A percentile compares a stretch with the other conserved stretches of the same genome.
phyloP scores from a whole-genome alignment of 2,329 filamentous ascomycete genomes.

The Samsoniella hepiali region DNA sequence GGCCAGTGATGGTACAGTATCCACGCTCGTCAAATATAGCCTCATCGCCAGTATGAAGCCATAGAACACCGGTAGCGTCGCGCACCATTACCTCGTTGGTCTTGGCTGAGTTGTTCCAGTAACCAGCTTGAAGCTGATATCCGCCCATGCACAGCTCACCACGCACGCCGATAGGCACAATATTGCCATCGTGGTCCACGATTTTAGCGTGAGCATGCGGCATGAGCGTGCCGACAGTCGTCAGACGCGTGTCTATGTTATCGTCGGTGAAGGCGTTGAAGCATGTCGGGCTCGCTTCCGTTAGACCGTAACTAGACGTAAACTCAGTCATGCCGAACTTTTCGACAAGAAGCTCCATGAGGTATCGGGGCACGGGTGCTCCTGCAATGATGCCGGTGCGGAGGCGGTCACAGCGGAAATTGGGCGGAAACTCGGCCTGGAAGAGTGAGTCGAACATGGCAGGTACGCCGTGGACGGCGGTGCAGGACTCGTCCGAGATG shows the following conservation, averaged over 20 bases:
- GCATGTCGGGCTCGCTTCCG: slow-evolving; percentile 75
- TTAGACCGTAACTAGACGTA: slow-evolving; percentile 67
- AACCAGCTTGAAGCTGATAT: slow-evolving; percentile 68
- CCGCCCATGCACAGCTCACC: slow-evolving; percentile 77
- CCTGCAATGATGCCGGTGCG: slow-evolving; percentile 78
- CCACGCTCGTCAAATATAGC: slow-evolving; percentile 65
- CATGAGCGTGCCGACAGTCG: slow-evolving; percentile 72
- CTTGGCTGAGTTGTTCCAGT: slow-evolving; percentile 70
- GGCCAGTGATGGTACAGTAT: slow-evolving; percentile 69
- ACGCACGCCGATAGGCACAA: slow-evolving; percentile 63
- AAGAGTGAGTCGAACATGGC: slow-evolving; percentile 76
- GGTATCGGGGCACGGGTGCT: slow-evolving; percentile 68
- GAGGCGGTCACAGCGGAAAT: slow-evolving; percentile 49
- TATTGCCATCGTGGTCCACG: slow-evolving; percentile 62
- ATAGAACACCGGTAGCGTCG: slow-evolving; percentile 53
- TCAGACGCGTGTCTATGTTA: slow-evolving; percentile 61
- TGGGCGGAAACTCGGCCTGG: slow-evolving; percentile 40
- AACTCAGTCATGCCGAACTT: slow-evolving; percentile 75
- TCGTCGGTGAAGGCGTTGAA: slow-evolving; percentile 79
- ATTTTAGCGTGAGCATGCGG: slow-evolving; percentile 77
- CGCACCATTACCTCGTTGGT: slow-evolving; percentile 59
- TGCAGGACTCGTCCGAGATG: slow-evolving; percentile 65
- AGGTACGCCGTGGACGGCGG: slow-evolving; percentile 75
- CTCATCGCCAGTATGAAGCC: slow-evolving; percentile 67
- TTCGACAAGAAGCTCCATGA: slow-evolving; percentile 70